Conservation (phyloP, 805 yeast genomes). For the Candida railenensis region DNA sequence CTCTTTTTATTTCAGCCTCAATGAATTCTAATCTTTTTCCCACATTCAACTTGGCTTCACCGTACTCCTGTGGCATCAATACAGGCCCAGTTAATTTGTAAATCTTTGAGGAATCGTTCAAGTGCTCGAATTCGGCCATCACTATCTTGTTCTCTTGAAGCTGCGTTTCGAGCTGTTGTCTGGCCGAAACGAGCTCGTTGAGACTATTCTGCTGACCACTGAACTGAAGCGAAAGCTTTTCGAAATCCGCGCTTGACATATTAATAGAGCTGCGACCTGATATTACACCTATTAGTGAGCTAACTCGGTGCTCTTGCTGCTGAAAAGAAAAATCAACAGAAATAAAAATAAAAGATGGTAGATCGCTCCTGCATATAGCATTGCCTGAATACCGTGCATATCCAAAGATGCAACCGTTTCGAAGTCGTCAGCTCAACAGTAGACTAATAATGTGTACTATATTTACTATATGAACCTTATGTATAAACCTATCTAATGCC, state of each 20-base stretch:
- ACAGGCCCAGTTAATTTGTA: conserved; percentile 93
- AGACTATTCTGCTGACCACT: conserved; percentile 45
- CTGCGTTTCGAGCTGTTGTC: conserved; percentile 91
- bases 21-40: conserved; percentile 89
- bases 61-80: conserved; percentile 80
- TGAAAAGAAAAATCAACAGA: too few relatives aligned
- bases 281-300: too few relatives aligned
- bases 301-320: too few relatives aligned
- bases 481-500: background rate
- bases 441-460: background rate
- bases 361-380: too few relatives aligned
- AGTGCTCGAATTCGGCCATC: conserved; percentile 65
- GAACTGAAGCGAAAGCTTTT: conserved; percentile 44
- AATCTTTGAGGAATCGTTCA: conserved; percentile 70
- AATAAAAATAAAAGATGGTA: too few relatives aligned
- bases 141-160: conserved; percentile 92
- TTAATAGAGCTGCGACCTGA: too few relatives aligned
- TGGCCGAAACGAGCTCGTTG: conserved; percentile 58
- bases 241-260: conserved; percentile 29
- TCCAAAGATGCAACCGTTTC: too few relatives aligned
- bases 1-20: conserved; percentile 67
- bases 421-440: background rate
- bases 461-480: background rate
- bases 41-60: conserved; percentile 82
- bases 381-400: too few relatives aligned